Evolutionary conservation across 2,329 filamentous ascomycete genomes (phyloP).

Genomic region (Claviceps purpurea): DNA sequence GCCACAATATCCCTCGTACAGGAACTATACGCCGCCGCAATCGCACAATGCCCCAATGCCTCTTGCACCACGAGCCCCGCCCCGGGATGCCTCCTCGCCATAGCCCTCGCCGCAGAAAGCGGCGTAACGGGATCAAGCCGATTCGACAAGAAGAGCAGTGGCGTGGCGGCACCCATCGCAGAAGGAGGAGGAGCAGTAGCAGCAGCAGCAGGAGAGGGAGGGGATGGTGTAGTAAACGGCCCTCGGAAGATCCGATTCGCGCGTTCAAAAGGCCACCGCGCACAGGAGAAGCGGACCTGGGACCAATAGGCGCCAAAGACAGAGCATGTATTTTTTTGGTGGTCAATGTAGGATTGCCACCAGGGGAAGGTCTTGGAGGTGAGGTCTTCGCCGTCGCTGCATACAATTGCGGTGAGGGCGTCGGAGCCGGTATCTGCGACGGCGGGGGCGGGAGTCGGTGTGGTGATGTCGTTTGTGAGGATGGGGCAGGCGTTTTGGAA

Average conservation of each 20-base stretch:
- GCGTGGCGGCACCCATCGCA: slow-evolving; percentile 22
- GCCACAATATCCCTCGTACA: slow-evolving; percentile 9
- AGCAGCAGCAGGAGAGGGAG: too few relatives aligned
- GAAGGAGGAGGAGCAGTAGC: slow-evolving; percentile 10
- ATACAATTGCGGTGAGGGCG: slow-evolving; percentile 16
- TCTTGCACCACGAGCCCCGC: slow-evolving; percentile 12
- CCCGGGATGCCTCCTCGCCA: slow-evolving; percentile 10
- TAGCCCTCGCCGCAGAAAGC: slow-evolving; percentile 10
- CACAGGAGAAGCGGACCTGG: slow-evolving; percentile 25
- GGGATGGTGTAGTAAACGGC: slow-evolving; percentile 18
- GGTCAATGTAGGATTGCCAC: slow-evolving; percentile 17
- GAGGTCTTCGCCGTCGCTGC: slow-evolving; percentile 21
- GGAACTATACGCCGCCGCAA: slow-evolving; percentile 6
- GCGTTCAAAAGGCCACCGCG: slow-evolving; percentile 22
- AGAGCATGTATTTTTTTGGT: slow-evolving; percentile 15
- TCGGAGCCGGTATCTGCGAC: slow-evolving; percentile 8
- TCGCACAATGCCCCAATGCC: slow-evolving; percentile 11
- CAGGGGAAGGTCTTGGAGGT: slow-evolving; percentile 11
- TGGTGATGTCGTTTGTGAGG: background rate
- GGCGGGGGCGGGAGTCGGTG: background rate
- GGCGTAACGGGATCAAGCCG: slow-evolving; percentile 34
- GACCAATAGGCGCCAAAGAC: slow-evolving; percentile 22
- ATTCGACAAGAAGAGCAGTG: slow-evolving; percentile 30
- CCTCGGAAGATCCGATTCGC: slow-evolving; percentile 28
- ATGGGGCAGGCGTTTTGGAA: slow-evolving; percentile 12